These are phyloP conservation scores for Blastobotrys capitulatus DNA, from an alignment of 1,139 yeast genomes.

Conservation along the genomic window DNA sequence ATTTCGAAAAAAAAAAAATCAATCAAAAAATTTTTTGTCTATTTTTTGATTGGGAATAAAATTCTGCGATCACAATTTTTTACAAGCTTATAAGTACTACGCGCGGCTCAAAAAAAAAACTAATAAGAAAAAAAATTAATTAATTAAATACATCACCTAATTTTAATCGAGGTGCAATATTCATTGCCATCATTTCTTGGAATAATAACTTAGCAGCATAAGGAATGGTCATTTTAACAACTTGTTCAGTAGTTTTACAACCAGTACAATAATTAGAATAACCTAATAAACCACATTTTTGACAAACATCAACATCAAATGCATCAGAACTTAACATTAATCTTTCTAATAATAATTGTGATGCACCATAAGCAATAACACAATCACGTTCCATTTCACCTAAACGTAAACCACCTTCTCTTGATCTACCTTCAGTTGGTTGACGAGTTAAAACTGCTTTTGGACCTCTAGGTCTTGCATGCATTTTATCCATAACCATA, in stretches of 20 bases:
- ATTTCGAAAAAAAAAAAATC: neutral
- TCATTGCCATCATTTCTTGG: slow-evolving; percentile 99
- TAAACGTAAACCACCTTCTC: slow-evolving; percentile 98
- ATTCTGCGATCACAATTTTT: neutral
- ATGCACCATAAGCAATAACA: slow-evolving; percentile 99
- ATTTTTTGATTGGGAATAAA: neutral
- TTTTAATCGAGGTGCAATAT: slow-evolving; percentile 91
- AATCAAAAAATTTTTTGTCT: neutral
- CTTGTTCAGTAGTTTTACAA: slow-evolving; percentile 81
- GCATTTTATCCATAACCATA: slow-evolving; percentile 99
- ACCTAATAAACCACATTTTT: slow-evolving; percentile 96
- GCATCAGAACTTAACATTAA: slow-evolving; percentile 97
- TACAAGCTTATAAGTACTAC: neutral
- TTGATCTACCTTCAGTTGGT: slow-evolving; percentile 98
- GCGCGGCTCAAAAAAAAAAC: neutral
- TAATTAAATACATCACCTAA: slow-evolving; percentile 51
- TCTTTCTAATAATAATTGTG: slow-evolving; percentile 87
- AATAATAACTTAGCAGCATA: slow-evolving; percentile 94
- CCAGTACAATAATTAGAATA: slow-evolving; percentile 96
- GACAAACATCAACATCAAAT: slow-evolving; percentile 93
- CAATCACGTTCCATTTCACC: slow-evolving; percentile 99
- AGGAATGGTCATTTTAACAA: slow-evolving; percentile 93
- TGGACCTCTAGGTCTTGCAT: slow-evolving; percentile 99
- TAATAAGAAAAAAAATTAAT: neutral
- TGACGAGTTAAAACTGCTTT: slow-evolving; percentile 97